Base-by-base conservation (phyloP, 441 rosid species). In the Populus hybrid region DNA sequence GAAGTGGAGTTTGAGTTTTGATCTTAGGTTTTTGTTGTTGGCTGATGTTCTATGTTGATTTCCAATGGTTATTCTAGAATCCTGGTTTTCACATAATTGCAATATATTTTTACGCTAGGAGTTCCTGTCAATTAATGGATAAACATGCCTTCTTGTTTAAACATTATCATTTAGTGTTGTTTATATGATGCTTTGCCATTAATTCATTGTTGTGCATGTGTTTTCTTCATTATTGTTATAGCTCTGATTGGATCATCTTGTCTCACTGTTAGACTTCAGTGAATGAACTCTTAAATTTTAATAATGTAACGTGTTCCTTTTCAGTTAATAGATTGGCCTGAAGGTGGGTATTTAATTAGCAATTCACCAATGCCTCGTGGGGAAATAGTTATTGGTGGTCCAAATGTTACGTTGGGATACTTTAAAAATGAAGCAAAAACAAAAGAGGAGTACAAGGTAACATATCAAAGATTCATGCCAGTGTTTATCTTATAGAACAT, bases 261-360 rank as follows among this genome's bases (percentile, higher is more conserved):
- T 50, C 53, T 7, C 46, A 35, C 61, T 46, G 59, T 50, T 66
- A 69, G 57, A 8, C 8, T 30, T 46, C 68, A n/a, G 42, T 28
- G 21, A 70, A 40, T 67, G 16, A 38, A 66, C 12, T 32, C 57
- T 2, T 36, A 72, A 24, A 70, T 74, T 73, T 21, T 57, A 53
- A 70, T 79, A 34, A 73, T 68, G 9, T 40, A 61, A 50, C 78
- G 32, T 72, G 72, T 32, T 84, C 71, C 32, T 64, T 81, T 86
- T 78, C 98, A 96, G 99, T 88, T 96, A 86, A 77, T 96, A 84
- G 92, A 96, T 86, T 96, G 99, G 99, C 84, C 97, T 12, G 98
- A 93, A 89, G 98, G 98, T 46, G 95, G 98, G 69, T 94, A 97
- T 85, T 81, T 89, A 77, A 89, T 73, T 61, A 86, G 84, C 67